Conservation (phyloP, 495 filamentous ascomycete genomes). For the Xylaria nigripes region DNA sequence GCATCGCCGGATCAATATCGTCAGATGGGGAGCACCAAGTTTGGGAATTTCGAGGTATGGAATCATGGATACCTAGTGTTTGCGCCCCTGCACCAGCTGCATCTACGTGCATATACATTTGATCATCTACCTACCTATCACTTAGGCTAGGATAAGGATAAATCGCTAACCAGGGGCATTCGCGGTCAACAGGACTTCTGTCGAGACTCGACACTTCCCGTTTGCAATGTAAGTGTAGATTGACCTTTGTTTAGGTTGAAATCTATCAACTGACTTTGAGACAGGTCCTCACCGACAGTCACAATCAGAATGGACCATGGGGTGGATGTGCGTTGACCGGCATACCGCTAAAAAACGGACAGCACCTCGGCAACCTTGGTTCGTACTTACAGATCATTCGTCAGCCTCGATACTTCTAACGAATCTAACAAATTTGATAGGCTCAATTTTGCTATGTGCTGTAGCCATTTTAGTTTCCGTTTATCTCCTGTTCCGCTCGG, state of each 20-base stretch:
- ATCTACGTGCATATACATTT: background rate
- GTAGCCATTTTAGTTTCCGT: slow-evolving; percentile 61
- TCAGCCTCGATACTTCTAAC: background rate
- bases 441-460: slow-evolving; percentile 81
- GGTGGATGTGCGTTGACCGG: slow-evolving; percentile 62
- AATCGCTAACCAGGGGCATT: background rate
- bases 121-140: background rate
- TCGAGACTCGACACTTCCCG: slow-evolving; percentile 87
- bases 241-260: slow-evolving; percentile 12
- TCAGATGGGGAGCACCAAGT: slow-evolving; percentile 60
- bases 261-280: slow-evolving; percentile 6
- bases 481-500: slow-evolving; percentile 68
- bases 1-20: slow-evolving; percentile 21
- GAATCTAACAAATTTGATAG: slow-evolving; percentile 37
- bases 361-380: slow-evolving; percentile 79
- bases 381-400: slow-evolving; percentile 25
- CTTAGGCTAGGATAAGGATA: background rate
- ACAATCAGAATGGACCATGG: slow-evolving; percentile 46
- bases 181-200: slow-evolving; percentile 69
- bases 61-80: background rate
- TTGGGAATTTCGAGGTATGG: slow-evolving; percentile 86
- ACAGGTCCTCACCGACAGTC: slow-evolving; percentile 38
- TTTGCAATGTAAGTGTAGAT: slow-evolving; percentile 78
- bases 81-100: background rate
- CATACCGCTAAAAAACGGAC: slow-evolving; percentile 56